Evolutionary conservation across 2,329 filamentous ascomycete genomes (phyloP), one percentile per base, ranked within the genome.

Genomic region (Taxawa tesnikishii): DNA sequence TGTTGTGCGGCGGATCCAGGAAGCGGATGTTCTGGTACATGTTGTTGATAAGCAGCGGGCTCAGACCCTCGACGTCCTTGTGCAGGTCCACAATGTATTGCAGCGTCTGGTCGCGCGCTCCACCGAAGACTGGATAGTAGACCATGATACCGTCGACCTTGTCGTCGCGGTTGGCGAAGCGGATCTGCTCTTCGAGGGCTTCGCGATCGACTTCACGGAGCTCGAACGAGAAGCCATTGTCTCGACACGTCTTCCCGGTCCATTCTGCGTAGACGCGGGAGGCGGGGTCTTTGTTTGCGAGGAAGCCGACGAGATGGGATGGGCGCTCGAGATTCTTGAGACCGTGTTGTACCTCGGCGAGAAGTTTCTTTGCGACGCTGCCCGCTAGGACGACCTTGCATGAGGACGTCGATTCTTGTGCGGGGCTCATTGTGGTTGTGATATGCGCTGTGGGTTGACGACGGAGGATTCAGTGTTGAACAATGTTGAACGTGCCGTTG

Each of bases 21-120:
- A 87, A 96, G 43, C 90, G 83, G 48, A 93, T 75, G 63, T 98
- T 98, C 67, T 94, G 83, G 63, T 96, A 98, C 87, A 98, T 94
- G 70, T 98, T 98, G 73, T 88, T 87, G 51, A 96, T 80, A 62
- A 96, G 87, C 53, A 78, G 79, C 60, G 94, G 88, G 47, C 80
- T 84, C 37, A 98, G 74, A 21, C 90, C 90, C 59, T 98, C 90
- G 43, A 98, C 88, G 50, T 98, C 90, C 60, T 98, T 96, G 56
- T 72, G 63, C 26, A 94, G 70, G 35, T 83, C 77, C 35, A 94
- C 85, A 3, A 92, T 83, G 62, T 94, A 87, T 62, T 96, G 88
- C 43, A 98, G 75, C 58, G 96, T 96, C 56, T 83, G 81, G 59
- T 98, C 90, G 58, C 94, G 84, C 16, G 75, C 71, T 32, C 78